These are phyloP conservation scores for Trametes pubescens DNA, from an alignment of 1,284 basidiomycete genomes.

Conservation along the genomic window DNA sequence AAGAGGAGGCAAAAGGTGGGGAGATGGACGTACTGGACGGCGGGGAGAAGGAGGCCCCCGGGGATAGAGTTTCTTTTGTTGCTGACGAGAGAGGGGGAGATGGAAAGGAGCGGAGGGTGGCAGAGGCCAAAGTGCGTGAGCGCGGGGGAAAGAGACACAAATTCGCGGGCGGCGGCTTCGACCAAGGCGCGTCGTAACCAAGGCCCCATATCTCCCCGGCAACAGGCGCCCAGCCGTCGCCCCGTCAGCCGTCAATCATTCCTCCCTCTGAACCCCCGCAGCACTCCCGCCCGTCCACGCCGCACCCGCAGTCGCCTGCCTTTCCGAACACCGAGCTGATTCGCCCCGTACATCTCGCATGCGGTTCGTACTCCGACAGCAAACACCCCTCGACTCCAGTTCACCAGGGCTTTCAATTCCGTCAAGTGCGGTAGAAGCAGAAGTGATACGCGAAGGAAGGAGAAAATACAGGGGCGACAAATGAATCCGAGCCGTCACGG, in stretches of 20 bases:
- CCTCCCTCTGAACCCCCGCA: background rate
- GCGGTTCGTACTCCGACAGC: background rate
- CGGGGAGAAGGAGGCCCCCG: slow-evolving; percentile 28
- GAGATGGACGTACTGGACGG: slow-evolving; percentile 29
- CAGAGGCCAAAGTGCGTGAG: slow-evolving; percentile 26
- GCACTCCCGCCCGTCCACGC: background rate
- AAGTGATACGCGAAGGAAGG: background rate
- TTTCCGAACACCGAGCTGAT: too few species aligned
- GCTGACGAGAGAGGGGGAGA: slow-evolving; percentile 31
- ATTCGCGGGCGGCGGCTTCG: slow-evolving; percentile 3
- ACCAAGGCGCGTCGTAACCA: slow-evolving; percentile 34
- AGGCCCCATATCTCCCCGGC: slow-evolving; percentile 19
- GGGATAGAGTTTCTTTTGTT: slow-evolving; percentile 26
- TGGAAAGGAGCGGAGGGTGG: slow-evolving; percentile 34
- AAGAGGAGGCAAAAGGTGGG: slow-evolving; percentile 19
- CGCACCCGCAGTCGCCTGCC: background rate
- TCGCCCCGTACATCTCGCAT: background rate
- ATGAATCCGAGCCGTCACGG: slow-evolving; percentile 11
- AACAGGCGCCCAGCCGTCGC: slow-evolving; percentile 17
- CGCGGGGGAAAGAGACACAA: slow-evolving; percentile 26
- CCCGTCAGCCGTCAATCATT: slow-evolving; percentile 14
- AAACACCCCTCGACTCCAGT: slow-evolving; percentile 11
- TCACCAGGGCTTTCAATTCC: slow-evolving; percentile 10
- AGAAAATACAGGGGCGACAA: slow-evolving; percentile 12
- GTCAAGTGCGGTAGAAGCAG: background rate